Evolutionary conservation across 2,329 filamentous ascomycete species (phyloP), one percentile per base, ranked within the genome.

Genomic region (Cadophora luteo-olivacea): DNA sequence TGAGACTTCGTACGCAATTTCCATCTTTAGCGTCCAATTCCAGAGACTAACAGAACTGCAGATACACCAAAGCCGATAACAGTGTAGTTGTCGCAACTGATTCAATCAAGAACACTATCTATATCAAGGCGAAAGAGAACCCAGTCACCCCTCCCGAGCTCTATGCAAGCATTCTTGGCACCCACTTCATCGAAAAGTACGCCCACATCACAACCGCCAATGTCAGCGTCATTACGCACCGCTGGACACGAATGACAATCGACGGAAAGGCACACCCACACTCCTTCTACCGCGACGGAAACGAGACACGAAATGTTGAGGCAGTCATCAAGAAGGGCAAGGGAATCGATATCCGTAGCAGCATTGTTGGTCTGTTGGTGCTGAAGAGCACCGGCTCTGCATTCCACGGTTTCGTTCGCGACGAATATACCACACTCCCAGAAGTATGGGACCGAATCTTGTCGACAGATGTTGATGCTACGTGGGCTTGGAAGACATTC

Each of bases 81-180:
- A 92, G 91, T 76, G 92, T 97, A 73, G 89, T 99, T 68, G 95
- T 99, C 70, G 94, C 96, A 72, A 99, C 96, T 70, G 96, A 99
- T 82, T 95, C 94, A 32, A 97, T 98, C 84, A 99, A 99, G 85
- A 97, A 99, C 83, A 98, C 92, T 76, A 90, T 92, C 79, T 97
- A 96, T 85, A 94, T 99, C 82, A 91, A 93, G 78, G 95, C 96
- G 78, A 97, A 97, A 84, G 91, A 97, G 82, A 86, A 97, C 83
- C 92, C 94, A 41, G 92, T 99, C 75, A 93, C 91, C 75, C 94
- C 96, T 19, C 95, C 96, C 0, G 96, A 99, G 84, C 89, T 97
- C 71, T 99, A 93, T 80, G 95, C 92, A 73, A 88, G 91, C 76
- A 91, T 92, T 75, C 84, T 99, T 64, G 94, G 92, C 75, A 86